phyloP scores from a whole-genome alignment of 2,329 filamentous ascomycete species.

The Mycosphaerella sp. region DNA sequence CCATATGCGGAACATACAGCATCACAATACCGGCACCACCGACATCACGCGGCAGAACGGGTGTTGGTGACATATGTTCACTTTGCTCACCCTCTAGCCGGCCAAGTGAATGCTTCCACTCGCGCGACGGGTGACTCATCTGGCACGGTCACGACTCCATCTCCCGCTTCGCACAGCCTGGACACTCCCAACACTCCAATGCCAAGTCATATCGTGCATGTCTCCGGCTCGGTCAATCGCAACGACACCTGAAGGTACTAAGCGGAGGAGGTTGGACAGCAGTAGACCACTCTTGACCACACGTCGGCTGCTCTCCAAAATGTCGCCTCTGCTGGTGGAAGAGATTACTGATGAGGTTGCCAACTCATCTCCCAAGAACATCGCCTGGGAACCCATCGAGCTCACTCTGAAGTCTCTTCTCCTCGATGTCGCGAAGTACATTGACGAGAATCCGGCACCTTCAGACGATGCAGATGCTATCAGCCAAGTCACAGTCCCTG shows the following conservation, averaged over 20 bases:
- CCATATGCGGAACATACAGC: background rate
- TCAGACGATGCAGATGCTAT: conserved; percentile 18
- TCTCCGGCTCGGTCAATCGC: conserved; percentile 27
- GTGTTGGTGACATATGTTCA: background rate
- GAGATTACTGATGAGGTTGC: conserved; percentile 28
- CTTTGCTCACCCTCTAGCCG: background rate
- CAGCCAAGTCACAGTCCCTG: conserved; percentile 37
- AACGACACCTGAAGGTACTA: conserved; percentile 28
- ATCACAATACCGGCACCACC: background rate
- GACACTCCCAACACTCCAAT: conserved; percentile 15
- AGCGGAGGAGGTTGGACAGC: conserved; percentile 25
- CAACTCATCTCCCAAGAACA: conserved; percentile 38
- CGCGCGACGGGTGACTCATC: conserved; percentile 21
- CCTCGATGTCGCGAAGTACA: conserved; percentile 70
- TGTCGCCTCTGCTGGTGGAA: conserved; percentile 31
- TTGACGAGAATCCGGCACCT: conserved; percentile 44
- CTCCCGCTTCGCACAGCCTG: background rate
- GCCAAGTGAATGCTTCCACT: conserved; percentile 18
- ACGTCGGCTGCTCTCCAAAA: conserved; percentile 19
- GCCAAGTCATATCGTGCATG: conserved; percentile 25
- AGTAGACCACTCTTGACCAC: conserved; percentile 12
- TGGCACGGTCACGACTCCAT: conserved; percentile 6
- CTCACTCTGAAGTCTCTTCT: conserved; percentile 66
- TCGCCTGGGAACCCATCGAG: conserved; percentile 59
- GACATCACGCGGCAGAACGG: background rate